Percentiles rank a stretch among this genome's conserved stretches.
Evolutionary conservation across 805 yeast genomes (phyloP).

Genomic region (Cyberlindnera mississippiensis): DNA sequence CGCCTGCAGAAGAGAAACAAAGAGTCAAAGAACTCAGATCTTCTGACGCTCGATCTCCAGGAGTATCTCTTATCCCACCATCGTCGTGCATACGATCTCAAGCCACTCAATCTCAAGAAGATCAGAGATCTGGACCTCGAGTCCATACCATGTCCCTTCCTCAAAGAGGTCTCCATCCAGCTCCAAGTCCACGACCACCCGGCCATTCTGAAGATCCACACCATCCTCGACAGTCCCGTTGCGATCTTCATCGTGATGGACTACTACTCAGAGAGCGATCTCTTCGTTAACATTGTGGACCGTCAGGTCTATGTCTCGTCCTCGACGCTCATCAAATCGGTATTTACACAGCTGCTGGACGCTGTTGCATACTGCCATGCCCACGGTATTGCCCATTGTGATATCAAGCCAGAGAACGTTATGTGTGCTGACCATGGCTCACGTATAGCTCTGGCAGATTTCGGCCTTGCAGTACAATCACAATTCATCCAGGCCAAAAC

Average conservation of each 20-base stretch:
- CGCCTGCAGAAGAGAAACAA: slow-evolving; percentile 17
- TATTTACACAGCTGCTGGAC: slow-evolving; percentile 73
- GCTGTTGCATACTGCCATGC: slow-evolving; percentile 82
- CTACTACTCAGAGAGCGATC: slow-evolving; percentile 79
- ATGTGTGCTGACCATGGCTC: slow-evolving; percentile 57
- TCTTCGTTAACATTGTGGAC: slow-evolving; percentile 83
- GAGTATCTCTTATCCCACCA: slow-evolving; percentile 5
- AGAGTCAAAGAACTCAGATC: slow-evolving; percentile 17
- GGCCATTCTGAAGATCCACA: slow-evolving; percentile 70
- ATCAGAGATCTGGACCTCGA: slow-evolving; percentile 14
- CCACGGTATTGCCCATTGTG: slow-evolving; percentile 85
- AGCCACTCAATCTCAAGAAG: slow-evolving; percentile 22
- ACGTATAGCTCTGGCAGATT: slow-evolving; percentile 70
- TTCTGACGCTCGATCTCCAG: slow-evolving; percentile 19
- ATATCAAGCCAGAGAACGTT: slow-evolving; percentile 92
- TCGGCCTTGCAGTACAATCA: slow-evolving; percentile 77
- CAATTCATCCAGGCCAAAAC: slow-evolving; percentile 57
- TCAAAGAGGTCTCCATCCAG: slow-evolving; percentile 73
- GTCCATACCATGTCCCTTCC: slow-evolving; percentile 27
- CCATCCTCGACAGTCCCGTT: slow-evolving; percentile 57
- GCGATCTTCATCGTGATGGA: slow-evolving; percentile 78
- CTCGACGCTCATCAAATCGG: slow-evolving; percentile 45
- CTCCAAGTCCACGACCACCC: slow-evolving; percentile 73
- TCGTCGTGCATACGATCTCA: slow-evolving; percentile 9
- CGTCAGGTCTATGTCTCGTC: slow-evolving; percentile 50